These are phyloP conservation scores for Globisporangium viniferum DNA, from an alignment of 352 stramenopile species.

Conservation along the genomic window DNA sequence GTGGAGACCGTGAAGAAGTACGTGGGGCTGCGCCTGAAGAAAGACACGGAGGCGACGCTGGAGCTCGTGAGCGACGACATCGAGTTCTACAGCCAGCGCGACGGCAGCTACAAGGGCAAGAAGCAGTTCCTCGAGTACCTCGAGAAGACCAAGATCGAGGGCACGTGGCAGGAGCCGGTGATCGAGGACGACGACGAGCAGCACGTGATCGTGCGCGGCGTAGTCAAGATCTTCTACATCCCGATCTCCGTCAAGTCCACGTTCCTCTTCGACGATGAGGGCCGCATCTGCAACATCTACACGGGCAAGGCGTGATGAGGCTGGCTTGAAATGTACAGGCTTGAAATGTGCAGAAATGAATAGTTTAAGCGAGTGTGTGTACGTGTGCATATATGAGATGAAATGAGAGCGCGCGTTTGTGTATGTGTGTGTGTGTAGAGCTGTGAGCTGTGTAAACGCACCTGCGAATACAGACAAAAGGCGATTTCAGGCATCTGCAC, in stretches of 20 bases:
- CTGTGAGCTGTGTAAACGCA: not conserved
- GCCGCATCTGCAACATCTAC: slow-evolving; percentile 46
- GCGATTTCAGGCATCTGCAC: not conserved
- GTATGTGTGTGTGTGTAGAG: not conserved
- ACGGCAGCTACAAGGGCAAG: slow-evolving; percentile 44
- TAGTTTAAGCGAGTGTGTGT: not conserved
- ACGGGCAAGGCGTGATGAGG: slow-evolving; percentile 34
- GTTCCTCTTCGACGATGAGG: slow-evolving; percentile 39
- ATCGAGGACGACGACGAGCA: slow-evolving; percentile 44
- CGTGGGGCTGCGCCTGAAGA: slow-evolving; percentile 35
- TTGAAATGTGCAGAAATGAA: not conserved
- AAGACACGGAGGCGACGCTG: slow-evolving; percentile 36
- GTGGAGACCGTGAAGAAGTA: slow-evolving; percentile 46
- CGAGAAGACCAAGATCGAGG: slow-evolving; percentile 54
- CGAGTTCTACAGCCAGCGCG: slow-evolving; percentile 46
- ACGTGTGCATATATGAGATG: not conserved
- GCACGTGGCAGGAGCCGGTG: slow-evolving; percentile 31
- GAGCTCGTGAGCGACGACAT: slow-evolving; percentile 56
- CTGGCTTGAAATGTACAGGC: too few relatives aligned
- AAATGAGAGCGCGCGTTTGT: not conserved
- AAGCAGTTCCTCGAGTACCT: slow-evolving; percentile 39
- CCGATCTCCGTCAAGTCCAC: slow-evolving; percentile 50
- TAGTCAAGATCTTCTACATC: slow-evolving; percentile 56
- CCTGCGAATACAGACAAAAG: not conserved
- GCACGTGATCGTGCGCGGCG: slow-evolving; percentile 43